phyloP scores from a whole-genome alignment of 331 rosid species.

The Acacia concinna region DNA sequence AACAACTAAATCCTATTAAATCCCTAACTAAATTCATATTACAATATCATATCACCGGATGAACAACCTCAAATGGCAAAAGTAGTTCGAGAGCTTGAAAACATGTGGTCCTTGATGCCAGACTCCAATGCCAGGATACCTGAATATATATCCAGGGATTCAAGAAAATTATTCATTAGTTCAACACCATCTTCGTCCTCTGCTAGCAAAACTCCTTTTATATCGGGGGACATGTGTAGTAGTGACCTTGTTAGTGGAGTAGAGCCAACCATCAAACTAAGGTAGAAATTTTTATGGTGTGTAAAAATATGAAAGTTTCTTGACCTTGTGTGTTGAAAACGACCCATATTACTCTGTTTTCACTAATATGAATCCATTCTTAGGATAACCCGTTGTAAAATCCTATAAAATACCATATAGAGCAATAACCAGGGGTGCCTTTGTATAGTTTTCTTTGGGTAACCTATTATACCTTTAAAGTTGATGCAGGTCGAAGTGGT shows the following conservation, averaged over 20 bases:
- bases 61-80: slow-evolving; percentile 74
- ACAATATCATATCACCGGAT: too few relatives aligned
- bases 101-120: slow-evolving; percentile 55
- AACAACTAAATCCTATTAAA: too few relatives aligned
- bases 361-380: slow-evolving; percentile 12
- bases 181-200: slow-evolving; percentile 59
- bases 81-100: slow-evolving; percentile 79
- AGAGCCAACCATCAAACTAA: slow-evolving; percentile 75
- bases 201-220: slow-evolving; percentile 45
- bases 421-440: neutral
- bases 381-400: neutral
- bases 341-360: slow-evolving; percentile 1
- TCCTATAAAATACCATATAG: neutral
- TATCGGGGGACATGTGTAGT: slow-evolving; percentile 69
- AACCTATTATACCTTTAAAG: slow-evolving; percentile 1
- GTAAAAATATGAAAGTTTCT: neutral
- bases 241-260: slow-evolving; percentile 82
- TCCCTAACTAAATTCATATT: too few relatives aligned
- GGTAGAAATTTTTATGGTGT: slow-evolving; percentile 42
- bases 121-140: slow-evolving; percentile 43
- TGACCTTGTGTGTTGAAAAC: slow-evolving; percentile 17
- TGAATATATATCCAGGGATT: slow-evolving; percentile 34
- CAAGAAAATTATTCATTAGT: slow-evolving; percentile 43
- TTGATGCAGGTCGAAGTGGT: neutral
- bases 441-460: slow-evolving; percentile 7